Evolutionary conservation across 2,329 filamentous ascomycete genomes (phyloP).

Genomic region (Neofusicoccum laricinum): DNA sequence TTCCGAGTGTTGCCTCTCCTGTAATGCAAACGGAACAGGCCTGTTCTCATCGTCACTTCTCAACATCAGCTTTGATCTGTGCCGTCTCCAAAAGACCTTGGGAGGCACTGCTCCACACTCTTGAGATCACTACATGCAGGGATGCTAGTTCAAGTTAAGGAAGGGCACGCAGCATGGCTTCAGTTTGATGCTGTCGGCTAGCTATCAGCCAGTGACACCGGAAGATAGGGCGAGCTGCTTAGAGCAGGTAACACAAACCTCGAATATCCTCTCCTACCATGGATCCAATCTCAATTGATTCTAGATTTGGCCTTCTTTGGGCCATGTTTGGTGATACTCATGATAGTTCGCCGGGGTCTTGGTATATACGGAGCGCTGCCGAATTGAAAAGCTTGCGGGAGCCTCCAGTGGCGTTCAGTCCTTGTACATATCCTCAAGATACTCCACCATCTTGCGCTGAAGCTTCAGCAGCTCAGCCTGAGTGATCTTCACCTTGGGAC

Average conservation of each 20-base stretch:
- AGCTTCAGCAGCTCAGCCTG: constrained; percentile 30
- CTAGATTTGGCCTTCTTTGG: too few species aligned
- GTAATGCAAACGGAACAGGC: too few species aligned
- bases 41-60: too few species aligned
- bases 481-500: constrained; percentile 25
- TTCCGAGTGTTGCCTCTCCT: too few species aligned
- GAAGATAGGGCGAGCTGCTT: too few species aligned
- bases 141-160: too few species aligned
- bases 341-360: too few species aligned
- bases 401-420: constrained; percentile 22
- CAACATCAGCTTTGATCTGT: too few species aligned
- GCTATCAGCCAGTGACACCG: background rate
- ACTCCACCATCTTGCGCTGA: constrained; percentile 34
- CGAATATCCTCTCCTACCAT: background rate
- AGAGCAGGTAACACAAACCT: too few species aligned
- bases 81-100: background rate
- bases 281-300: background rate
- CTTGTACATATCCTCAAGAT: constrained; percentile 40
- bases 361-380: background rate
- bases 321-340: too few species aligned
- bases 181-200: background rate
- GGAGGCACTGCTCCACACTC: background rate
- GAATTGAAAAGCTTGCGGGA: background rate
- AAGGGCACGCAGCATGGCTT: background rate
- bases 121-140: background rate